A percentile compares a stretch with the other conserved stretches of the same genome.
Conservation (phyloP, 208 protist species). For the Porcisia deanei region DNA sequence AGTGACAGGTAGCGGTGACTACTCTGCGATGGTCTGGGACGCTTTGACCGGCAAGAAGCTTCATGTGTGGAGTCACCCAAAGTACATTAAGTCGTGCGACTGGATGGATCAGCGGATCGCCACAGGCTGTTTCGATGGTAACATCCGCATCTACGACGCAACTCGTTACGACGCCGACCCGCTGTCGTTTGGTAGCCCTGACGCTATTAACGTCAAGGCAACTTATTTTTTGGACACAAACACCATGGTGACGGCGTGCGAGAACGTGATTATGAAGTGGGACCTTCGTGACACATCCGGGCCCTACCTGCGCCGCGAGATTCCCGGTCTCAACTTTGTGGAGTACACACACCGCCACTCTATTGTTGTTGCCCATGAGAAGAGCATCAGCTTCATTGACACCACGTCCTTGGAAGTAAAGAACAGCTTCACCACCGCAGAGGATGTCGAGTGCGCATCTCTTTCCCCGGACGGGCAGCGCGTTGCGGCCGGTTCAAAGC, state of each 20-base stretch:
- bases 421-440: slow-evolving; percentile 71
- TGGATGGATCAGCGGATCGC: slow-evolving; percentile 87
- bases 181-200: slow-evolving; percentile 63
- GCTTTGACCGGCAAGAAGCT: slow-evolving; percentile 90
- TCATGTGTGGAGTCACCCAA: slow-evolving; percentile 90
- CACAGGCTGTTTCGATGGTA: slow-evolving; percentile 91
- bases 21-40: slow-evolving; percentile 94
- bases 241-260: slow-evolving; percentile 84
- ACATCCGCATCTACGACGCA: slow-evolving; percentile 92
- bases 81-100: slow-evolving; percentile 95
- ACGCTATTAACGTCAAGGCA: slow-evolving; percentile 76
- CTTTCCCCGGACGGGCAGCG: slow-evolving; percentile 84
- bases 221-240: slow-evolving; percentile 87
- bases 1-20: slow-evolving; percentile 94
- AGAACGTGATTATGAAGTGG: slow-evolving; percentile 90
- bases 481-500: slow-evolving; percentile 83
- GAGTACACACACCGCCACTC: slow-evolving; percentile 87
- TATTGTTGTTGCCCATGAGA: slow-evolving; percentile 85
- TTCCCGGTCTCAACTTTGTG: slow-evolving; percentile 84
- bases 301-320: slow-evolving; percentile 81
- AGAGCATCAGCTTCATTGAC: slow-evolving; percentile 89
- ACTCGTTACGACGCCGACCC: slow-evolving; percentile 77
- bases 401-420: slow-evolving; percentile 79
- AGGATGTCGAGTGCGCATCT: slow-evolving; percentile 88
- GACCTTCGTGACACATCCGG: slow-evolving; percentile 85